A percentile compares a stretch with the other conserved stretches of the same genome.
Evolutionary conservation across 2,329 filamentous ascomycete genomes (phyloP).

Genomic region (Endoconidiophora laricicola): DNA sequence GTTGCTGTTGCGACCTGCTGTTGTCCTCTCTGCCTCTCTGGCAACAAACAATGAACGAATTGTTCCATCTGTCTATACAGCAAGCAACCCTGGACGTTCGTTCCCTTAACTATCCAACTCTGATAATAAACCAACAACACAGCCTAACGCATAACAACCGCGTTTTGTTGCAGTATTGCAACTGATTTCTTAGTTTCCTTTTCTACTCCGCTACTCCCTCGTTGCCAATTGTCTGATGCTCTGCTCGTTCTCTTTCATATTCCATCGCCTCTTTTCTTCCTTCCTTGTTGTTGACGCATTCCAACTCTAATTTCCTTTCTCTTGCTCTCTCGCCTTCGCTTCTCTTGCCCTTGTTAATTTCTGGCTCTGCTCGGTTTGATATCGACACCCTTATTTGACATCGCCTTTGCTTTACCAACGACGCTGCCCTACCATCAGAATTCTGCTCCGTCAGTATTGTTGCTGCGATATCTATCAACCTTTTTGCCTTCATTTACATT

Average conservation of each 20-base stretch:
- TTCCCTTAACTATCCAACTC: too few relatives aligned
- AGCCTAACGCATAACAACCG: too few relatives aligned
- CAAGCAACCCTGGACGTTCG: too few relatives aligned
- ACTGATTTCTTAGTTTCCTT: background rate
- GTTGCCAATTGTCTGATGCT: background rate
- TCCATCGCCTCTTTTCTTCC: background rate
- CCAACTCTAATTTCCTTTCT: constrained; percentile 4
- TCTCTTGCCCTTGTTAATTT: constrained; percentile 1
- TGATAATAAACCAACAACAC: too few relatives aligned
- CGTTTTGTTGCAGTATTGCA: too few relatives aligned
- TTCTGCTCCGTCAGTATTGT: constrained; percentile 2
- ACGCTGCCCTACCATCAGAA: constrained; percentile 3
- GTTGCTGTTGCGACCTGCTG: too few relatives aligned
- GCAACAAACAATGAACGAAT: too few relatives aligned
- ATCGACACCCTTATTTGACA: constrained; percentile 3
- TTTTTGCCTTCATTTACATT: background rate
- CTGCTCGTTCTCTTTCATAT: background rate
- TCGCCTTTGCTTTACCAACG: background rate
- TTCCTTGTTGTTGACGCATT: constrained; percentile 4
- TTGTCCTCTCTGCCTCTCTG: too few relatives aligned
- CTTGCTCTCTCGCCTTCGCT: constrained; percentile 2
- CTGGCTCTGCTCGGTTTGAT: constrained; percentile 7
- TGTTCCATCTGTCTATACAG: too few relatives aligned
- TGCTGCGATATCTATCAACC: background rate
- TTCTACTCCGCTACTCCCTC: background rate